A percentile compares a stretch with the other conserved stretches of the same genome.
These are phyloP conservation scores for Sequoiadendron giganteum DNA, from an alignment of 75 land plant genomes.

Conservation along the genomic window DNA sequence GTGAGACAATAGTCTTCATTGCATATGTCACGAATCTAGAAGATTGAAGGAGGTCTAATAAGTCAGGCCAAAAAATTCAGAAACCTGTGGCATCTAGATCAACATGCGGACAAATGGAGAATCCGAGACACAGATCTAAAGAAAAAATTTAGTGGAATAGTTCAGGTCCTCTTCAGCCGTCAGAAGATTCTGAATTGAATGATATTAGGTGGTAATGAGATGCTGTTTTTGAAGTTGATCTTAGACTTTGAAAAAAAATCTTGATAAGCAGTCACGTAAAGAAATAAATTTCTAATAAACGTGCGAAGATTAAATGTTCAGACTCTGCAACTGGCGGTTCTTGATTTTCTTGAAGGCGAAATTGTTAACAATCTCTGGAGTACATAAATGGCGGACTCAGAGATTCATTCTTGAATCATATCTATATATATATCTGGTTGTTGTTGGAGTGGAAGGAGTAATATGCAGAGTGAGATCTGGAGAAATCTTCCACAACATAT, in stretches of 20 bases:
- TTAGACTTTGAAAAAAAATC: not conserved
- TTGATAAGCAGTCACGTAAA: too few relatives aligned
- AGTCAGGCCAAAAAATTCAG: too few relatives aligned
- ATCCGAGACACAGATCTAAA: too few relatives aligned
- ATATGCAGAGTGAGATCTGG: not conserved
- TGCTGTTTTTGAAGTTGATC: not conserved
- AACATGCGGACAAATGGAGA: too few relatives aligned
- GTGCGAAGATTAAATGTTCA: too few relatives aligned
- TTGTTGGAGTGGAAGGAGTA: not conserved
- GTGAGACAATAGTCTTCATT: too few relatives aligned
- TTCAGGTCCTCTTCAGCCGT: not conserved
- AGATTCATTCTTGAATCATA: too few relatives aligned
- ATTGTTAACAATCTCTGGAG: not conserved
- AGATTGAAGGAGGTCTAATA: too few relatives aligned
- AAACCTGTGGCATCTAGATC: too few relatives aligned
- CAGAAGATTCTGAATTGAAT: not conserved
- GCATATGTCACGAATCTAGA: too few relatives aligned
- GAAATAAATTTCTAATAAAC: too few relatives aligned
- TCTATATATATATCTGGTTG: not conserved
- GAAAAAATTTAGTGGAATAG: too few relatives aligned
- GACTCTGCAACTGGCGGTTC: not conserved
- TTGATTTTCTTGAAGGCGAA: not conserved
- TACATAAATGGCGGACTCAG: not conserved
- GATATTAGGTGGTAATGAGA: not conserved
- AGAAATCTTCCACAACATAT: not conserved